Percentiles rank a stretch among this genome's conserved stretches.
phyloP scores from a whole-genome alignment of 352 stramenopile species.

The Halophytophthora polymorphica region DNA sequence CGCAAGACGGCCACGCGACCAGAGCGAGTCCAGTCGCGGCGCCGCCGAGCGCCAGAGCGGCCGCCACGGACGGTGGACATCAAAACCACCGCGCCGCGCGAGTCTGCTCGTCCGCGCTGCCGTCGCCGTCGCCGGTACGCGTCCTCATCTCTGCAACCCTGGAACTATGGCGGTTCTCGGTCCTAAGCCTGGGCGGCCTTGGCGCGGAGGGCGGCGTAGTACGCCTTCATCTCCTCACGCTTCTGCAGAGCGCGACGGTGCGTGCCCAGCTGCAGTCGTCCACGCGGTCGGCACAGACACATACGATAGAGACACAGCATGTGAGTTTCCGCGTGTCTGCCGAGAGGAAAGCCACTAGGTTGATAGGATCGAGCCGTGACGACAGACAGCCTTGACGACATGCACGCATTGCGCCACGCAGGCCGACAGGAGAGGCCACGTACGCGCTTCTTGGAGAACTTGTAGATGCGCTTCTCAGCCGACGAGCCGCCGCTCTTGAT shows the following conservation, averaged over 20 bases:
- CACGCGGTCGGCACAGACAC: neutral
- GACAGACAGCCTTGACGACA: too few relatives aligned
- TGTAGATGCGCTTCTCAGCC: constrained; percentile 99
- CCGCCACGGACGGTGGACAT: constrained; percentile 21
- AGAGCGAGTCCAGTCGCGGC: constrained; percentile 5
- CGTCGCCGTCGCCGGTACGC: constrained; percentile 24
- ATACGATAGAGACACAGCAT: constrained; percentile 10
- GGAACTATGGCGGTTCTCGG: constrained; percentile 38
- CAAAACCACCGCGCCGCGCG: constrained; percentile 21
- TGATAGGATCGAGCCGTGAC: too few relatives aligned
- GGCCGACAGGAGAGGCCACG: constrained; percentile 17
- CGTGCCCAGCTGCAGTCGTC: constrained; percentile 88
- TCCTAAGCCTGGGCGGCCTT: constrained; percentile 87
- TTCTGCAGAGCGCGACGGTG: constrained; percentile 98
- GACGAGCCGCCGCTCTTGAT: constrained; percentile 98
- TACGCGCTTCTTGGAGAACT: constrained; percentile 97
- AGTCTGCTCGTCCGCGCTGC: constrained; percentile 16
- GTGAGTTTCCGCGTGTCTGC: too few relatives aligned
- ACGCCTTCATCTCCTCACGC: constrained; percentile 98
- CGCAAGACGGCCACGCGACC: constrained; percentile 14
- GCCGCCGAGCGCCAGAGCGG: constrained; percentile 12
- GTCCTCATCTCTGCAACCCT: constrained; percentile 35
- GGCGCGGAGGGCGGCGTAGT: constrained; percentile 96
- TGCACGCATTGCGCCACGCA: too few relatives aligned
- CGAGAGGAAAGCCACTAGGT: too few relatives aligned